These are phyloP conservation scores for Boletus sp. DNA, from an alignment of 1,284 basidiomycete genomes.

Conservation along the genomic window DNA sequence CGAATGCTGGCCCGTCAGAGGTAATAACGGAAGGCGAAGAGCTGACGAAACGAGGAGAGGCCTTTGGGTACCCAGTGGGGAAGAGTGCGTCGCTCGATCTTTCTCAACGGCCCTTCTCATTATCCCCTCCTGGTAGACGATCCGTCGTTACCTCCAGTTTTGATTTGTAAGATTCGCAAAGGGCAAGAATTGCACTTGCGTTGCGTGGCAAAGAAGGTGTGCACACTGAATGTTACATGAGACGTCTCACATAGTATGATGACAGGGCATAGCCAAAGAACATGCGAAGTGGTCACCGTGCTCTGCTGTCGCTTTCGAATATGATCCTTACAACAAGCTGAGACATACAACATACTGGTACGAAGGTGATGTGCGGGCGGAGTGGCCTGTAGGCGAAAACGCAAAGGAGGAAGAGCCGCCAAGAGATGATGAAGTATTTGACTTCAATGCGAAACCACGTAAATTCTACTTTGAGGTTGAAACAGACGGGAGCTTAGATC, in stretches of 20 bases:
- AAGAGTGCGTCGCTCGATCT: conserved; percentile 56
- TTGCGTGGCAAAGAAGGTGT: conserved; percentile 92
- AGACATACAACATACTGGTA: conserved; percentile 97
- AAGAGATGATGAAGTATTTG: conserved; percentile 78
- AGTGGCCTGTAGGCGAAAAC: conserved; percentile 85
- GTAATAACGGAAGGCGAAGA: conserved; percentile 61
- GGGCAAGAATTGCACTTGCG: conserved; percentile 88
- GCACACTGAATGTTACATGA: conserved; percentile 2
- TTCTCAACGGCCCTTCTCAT: background rate
- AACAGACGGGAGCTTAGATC: conserved; percentile 84
- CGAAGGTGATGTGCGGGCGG: conserved; percentile 73
- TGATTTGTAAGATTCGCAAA: conserved; percentile 91
- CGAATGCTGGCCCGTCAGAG: conserved; percentile 35
- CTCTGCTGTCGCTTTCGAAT: conserved; percentile 94
- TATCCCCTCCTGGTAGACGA: conserved; percentile 47
- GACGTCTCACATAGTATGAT: background rate
- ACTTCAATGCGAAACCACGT: conserved; percentile 82
- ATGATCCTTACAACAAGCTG: conserved; percentile 97
- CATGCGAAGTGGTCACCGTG: conserved; percentile 99
- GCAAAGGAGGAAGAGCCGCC: conserved; percentile 80
- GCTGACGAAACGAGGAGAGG: conserved; percentile 66
- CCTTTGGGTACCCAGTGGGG: conserved; percentile 86
- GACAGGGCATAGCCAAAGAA: conserved; percentile 94
- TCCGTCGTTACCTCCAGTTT: conserved; percentile 62
- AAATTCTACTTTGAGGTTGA: conserved; percentile 94